phyloP scores from a whole-genome alignment of 1,139 yeast genomes.

The Protomyces macrosporus region DNA sequence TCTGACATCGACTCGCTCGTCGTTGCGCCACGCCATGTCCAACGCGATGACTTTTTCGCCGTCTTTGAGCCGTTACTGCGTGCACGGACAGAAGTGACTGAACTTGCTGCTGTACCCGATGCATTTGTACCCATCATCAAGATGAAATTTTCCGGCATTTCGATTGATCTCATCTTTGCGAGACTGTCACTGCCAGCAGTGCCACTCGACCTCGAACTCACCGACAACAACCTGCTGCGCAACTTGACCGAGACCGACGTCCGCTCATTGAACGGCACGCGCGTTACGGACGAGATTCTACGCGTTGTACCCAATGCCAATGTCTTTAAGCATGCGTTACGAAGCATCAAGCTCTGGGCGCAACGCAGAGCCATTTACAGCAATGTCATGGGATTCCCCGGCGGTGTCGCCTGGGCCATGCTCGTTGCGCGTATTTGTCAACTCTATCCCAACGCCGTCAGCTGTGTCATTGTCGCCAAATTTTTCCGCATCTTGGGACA shows the following conservation, averaged over 20 bases:
- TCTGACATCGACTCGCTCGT: constrained; percentile 94
- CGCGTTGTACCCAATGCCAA: constrained; percentile 86
- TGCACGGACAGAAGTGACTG: constrained; percentile 73
- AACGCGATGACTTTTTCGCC: constrained; percentile 78
- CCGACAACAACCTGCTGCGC: constrained; percentile 75
- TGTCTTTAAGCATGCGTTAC: constrained; percentile 83
- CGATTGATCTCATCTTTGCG: constrained; percentile 85
- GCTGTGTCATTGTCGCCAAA: constrained; percentile 81
- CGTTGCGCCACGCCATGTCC: constrained; percentile 94
- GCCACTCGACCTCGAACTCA: constrained; percentile 64
- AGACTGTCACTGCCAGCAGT: constrained; percentile 74
- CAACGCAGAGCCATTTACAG: constrained; percentile 90
- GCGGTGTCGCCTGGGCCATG: constrained; percentile 99
- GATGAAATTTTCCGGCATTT: constrained; percentile 77
- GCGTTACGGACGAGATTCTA: constrained; percentile 93
- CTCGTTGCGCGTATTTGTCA: constrained; percentile 94
- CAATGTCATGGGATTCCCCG: constrained; percentile 94
- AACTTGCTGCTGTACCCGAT: constrained; percentile 88
- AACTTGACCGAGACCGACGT: constrained; percentile 87
- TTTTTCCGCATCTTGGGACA: constrained; percentile 78
- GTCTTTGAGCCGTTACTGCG: constrained; percentile 66
- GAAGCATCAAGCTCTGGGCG: constrained; percentile 96
- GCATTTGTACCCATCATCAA: constrained; percentile 95
- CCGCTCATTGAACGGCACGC: constrained; percentile 85
- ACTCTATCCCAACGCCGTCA: constrained; percentile 89